These are phyloP conservation scores for Metarhizium anisopliae DNA, from an alignment of 2,329 filamentous ascomycete species.

Conservation along the genomic window DNA sequence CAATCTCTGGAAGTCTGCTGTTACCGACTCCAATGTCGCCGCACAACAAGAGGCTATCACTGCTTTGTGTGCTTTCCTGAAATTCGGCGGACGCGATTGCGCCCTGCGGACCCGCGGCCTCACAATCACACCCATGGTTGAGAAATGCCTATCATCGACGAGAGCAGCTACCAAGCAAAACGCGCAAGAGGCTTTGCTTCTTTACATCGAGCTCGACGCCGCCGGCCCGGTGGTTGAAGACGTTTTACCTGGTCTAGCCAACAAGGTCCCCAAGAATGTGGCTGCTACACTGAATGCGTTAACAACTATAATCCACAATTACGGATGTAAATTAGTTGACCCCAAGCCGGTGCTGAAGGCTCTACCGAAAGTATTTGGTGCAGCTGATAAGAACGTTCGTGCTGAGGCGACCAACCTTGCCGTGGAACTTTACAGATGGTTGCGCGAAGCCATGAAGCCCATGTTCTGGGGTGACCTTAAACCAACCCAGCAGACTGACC, in stretches of 20 bases:
- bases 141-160: conserved; percentile 85
- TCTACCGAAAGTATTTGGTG: conserved; percentile 84
- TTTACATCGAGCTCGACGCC: conserved; percentile 85
- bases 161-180: conserved; percentile 83
- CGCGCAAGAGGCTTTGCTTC: conserved; percentile 73
- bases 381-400: conserved; percentile 96
- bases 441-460: conserved; percentile 95
- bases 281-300: conserved; percentile 63
- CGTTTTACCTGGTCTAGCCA: conserved; percentile 68
- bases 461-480: conserved; percentile 96
- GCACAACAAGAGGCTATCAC: conserved; percentile 89
- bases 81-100: conserved; percentile 76
- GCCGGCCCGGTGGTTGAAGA: conserved; percentile 84
- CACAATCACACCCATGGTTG: conserved; percentile 71
- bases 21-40: conserved; percentile 90
- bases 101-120: conserved; percentile 67
- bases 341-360: conserved; percentile 85
- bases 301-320: conserved; percentile 82
- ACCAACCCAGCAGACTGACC: conserved; percentile 85
- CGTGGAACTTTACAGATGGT: conserved; percentile 92
- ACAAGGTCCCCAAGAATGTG: conserved; percentile 88
- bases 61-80: conserved; percentile 83
- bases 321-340: conserved; percentile 88
- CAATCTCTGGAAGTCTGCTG: conserved; percentile 82
- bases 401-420: conserved; percentile 86